Evolutionary conservation across 164 flowering plant species (phyloP), one percentile per base, ranked within the genome.

Genomic region (Piper longum): DNA sequence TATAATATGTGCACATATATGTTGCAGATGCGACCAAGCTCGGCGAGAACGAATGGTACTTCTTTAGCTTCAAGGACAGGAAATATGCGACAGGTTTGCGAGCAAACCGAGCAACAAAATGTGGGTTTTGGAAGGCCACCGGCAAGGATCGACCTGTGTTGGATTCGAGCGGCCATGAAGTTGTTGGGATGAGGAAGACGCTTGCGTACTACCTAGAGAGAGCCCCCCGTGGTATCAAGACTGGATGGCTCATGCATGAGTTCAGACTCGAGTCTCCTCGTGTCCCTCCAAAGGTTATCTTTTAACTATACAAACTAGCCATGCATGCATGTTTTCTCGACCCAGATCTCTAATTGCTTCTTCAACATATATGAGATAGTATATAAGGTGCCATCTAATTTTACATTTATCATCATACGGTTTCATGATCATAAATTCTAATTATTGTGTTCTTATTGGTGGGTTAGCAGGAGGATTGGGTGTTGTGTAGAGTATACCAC

Each of bases 201-300:
- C 67, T 87, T 43, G 96, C 87, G 64, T 89, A 87, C 71, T 87
- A 89, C 65, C 70, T 68, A 7, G 85, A 80, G 60, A 69, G 96
- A 73, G 96, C 96, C 57, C 96, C 96, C 0, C 78, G 81, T 66
- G 96, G 96, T 13, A 76, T 82, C 78, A 89, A 84, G 69, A 84
- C 86, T 7, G 88, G 83, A n/a, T 89, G 96, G 96, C 78, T 89
- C 72, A 89, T 89, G 96, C 95, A 89, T 56, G 96, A 89, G 72
- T 89, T 87, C 69, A 89, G 96, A 48, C 68, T 85, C 3, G 89
- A 86, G 75, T 78, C 74, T 68, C 84, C 83, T 4, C 77, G 76
- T 19, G 76, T 71, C 75, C 85, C 88, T 68, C 89, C 92, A 4
- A 86, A 85, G 87, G 90, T 88, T 5, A 5, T 44, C 3, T 9